Conservation (phyloP, 2,329 filamentous ascomycete genomes). For the Ramichloridium luteum region DNA sequence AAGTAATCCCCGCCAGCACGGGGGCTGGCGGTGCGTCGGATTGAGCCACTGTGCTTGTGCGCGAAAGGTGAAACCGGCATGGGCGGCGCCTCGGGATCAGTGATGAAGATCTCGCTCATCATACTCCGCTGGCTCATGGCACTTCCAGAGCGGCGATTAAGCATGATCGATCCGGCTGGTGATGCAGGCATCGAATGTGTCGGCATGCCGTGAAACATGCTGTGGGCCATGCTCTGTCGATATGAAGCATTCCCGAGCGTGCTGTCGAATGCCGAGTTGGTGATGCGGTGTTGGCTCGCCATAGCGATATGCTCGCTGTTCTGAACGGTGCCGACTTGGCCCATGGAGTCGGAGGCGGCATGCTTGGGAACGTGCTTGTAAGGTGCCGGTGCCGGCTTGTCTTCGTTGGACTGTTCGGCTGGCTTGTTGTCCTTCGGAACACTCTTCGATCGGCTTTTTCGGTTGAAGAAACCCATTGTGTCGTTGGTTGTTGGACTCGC, state of each 20-base stretch:
- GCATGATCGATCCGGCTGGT: no score
- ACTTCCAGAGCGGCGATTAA: no score
- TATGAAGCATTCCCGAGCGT: conserved; percentile 5
- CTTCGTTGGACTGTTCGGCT: conserved; percentile 42
- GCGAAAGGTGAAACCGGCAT: conserved; percentile 7
- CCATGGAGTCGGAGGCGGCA: conserved; percentile 46
- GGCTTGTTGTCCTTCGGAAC: conserved; percentile 35
- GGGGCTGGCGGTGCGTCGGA: no score
- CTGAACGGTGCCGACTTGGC: conserved; percentile 38
- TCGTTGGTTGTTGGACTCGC: no score
- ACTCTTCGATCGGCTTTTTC: conserved; percentile 29
- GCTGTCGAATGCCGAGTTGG: conserved; percentile 5
- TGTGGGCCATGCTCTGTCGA: conserved; percentile 5
- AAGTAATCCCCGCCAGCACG: no score
- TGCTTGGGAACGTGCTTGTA: conserved; percentile 53
- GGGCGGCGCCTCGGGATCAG: conserved; percentile 1
- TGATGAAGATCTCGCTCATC: no score
- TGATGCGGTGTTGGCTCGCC: conserved; percentile 3
- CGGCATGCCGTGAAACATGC: conserved; percentile 5
- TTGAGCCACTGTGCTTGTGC: no score
- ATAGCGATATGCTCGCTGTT: conserved; percentile 26
- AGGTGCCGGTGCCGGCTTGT: conserved; percentile 26
- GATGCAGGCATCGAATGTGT: no score
- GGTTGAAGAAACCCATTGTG: conserved; percentile 50
- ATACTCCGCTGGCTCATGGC: no score